Evolutionary conservation across 2,329 filamentous ascomycete genomes (phyloP), one percentile per base, ranked within the genome.

Genomic region (Diplodia mutila): DNA sequence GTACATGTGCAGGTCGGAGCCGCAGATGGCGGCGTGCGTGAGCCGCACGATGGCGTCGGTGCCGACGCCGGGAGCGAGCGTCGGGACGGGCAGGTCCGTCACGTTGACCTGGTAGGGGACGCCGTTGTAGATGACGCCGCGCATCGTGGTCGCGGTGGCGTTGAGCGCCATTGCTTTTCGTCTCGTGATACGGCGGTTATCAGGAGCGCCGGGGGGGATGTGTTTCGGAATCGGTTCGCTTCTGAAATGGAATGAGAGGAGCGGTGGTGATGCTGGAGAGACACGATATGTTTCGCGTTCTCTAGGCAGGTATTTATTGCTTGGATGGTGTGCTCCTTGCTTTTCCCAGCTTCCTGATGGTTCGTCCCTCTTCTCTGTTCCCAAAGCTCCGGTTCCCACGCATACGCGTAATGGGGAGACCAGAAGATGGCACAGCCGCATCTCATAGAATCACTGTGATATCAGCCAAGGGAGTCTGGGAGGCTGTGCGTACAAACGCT

Each of bases 21-120:
- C 78, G 69, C 78, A 80, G 61, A 80, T 75, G 5, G 76, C 77
- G 5, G 77, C 69, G 4, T 70, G 72, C 4, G 77, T 76, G 53
- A 80, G 72, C 14, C 73, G 75, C 7, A 81, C 74, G 34, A 82
- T 71, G 5, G 74, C 78, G 69, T 82, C 80, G 12, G 69, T 74
- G 23, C 69, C 67, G 46, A 69, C 72, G 8, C 7, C 29, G 6
- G 51, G 25, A n/a, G n/a, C n/a, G 61, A 29, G 67, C 29, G 4
- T 52, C 4, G 64, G 65, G 16, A 51, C 16, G 2, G 65, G 39
- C 6, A 66, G 52, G 21, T 61, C 39, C 25, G 61, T 16, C 9
- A 70, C 65, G 21, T 18, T 68, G 48, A 49, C 46, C 23, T 42
- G 52, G 34, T 48, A 69, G n/a, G 61, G 65, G 11, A 51, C 32